Evolutionary conservation across 768 basidiomycete genomes (phyloP).

Genomic region (Leccinum rimulosum): DNA sequence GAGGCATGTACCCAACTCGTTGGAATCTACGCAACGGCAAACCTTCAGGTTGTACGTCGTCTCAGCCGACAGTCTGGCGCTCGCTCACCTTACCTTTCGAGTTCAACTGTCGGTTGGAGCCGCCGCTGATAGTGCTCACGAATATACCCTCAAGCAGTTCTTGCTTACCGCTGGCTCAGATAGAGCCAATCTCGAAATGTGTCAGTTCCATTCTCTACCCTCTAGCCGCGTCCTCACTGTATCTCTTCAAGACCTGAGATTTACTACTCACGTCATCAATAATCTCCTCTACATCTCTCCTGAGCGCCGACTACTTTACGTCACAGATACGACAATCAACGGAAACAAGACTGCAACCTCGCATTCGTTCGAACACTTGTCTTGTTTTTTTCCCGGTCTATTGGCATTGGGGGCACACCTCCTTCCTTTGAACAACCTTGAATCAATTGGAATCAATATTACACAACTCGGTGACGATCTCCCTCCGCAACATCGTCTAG

Average conservation of each 20-base stretch:
- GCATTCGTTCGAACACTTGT: slow-evolving; percentile 67
- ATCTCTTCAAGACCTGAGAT: slow-evolving; percentile 48
- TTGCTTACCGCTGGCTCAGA: slow-evolving; percentile 64
- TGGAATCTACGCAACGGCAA: slow-evolving; percentile 53
- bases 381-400: slow-evolving; percentile 76
- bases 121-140: slow-evolving; percentile 71
- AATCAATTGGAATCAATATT: slow-evolving; percentile 45
- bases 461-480: slow-evolving; percentile 33
- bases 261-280: slow-evolving; percentile 60
- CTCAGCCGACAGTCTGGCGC: neutral
- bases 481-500: slow-evolving; percentile 20
- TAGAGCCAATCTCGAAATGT: slow-evolving; percentile 59
- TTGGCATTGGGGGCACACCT: slow-evolving; percentile 68
- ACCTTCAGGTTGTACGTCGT: slow-evolving; percentile 46
- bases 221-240: slow-evolving; percentile 7
- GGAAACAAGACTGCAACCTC: slow-evolving; percentile 36
- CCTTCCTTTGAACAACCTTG: slow-evolving; percentile 54
- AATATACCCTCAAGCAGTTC: slow-evolving; percentile 75
- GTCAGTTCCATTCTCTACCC: slow-evolving; percentile 38
- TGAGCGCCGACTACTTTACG: slow-evolving; percentile 62
- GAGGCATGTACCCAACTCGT: slow-evolving; percentile 61
- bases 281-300: slow-evolving; percentile 68
- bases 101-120: slow-evolving; percentile 60
- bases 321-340: slow-evolving; percentile 47
- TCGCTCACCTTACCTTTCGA: slow-evolving; percentile 1